Evolutionary conservation across 495 filamentous ascomycete species (phyloP).

Genomic region (Amphirosellinia nigrospora): DNA sequence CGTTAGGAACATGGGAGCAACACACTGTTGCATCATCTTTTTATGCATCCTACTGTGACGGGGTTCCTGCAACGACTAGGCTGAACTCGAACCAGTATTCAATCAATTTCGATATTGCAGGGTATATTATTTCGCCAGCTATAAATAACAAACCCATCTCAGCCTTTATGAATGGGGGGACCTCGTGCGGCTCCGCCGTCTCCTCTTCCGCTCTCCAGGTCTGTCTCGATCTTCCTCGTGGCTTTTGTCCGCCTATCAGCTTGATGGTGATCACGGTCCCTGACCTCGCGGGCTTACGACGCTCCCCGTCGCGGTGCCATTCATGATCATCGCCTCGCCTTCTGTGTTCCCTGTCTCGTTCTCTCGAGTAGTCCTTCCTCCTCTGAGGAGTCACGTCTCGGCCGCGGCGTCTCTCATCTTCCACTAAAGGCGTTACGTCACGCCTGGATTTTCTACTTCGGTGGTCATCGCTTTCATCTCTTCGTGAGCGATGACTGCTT

Average conservation of each 20-base stretch:
- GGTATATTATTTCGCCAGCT: slow-evolving; percentile 15
- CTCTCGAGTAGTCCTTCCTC: slow-evolving; percentile 36
- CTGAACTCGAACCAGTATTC: background rate
- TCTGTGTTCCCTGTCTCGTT: slow-evolving; percentile 37
- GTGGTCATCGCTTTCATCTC: slow-evolving; percentile 31
- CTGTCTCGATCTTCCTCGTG: slow-evolving; percentile 31
- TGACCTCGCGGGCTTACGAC: slow-evolving; percentile 37
- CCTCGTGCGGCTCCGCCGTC: slow-evolving; percentile 39
- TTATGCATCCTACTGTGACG: slow-evolving; percentile 8
- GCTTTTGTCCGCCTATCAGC: slow-evolving; percentile 31
- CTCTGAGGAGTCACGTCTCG: slow-evolving; percentile 37
- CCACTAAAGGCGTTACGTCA: slow-evolving; percentile 32
- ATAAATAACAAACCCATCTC: slow-evolving; percentile 26
- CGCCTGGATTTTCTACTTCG: slow-evolving; percentile 35
- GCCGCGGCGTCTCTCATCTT: slow-evolving; percentile 29
- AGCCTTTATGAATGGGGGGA: slow-evolving; percentile 38
- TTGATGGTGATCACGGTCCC: slow-evolving; percentile 34
- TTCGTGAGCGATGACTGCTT: slow-evolving; percentile 41
- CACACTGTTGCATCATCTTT: slow-evolving; percentile 11
- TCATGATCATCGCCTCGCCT: slow-evolving; percentile 35
- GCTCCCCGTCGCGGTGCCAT: slow-evolving; percentile 34
- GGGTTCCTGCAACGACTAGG: background rate
- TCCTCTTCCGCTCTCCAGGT: slow-evolving; percentile 33
- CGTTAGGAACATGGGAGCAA: slow-evolving; percentile 18
- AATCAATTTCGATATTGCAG: background rate